Evolutionary conservation across 1,284 basidiomycete genomes (phyloP).

Genomic region (Sphagnurus paluster): DNA sequence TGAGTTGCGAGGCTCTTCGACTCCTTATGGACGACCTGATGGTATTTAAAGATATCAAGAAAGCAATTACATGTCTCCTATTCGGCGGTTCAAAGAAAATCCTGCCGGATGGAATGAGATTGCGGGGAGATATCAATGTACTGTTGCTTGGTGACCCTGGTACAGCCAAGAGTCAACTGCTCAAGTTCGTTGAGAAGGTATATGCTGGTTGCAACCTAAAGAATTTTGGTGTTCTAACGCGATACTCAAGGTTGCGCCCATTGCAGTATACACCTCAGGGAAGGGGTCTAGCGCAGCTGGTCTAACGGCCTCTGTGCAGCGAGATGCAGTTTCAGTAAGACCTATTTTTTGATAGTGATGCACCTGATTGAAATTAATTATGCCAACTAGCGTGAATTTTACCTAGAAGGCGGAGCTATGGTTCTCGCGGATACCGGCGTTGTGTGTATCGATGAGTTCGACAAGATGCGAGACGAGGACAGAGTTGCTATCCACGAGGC

Average conservation of each 20-base stretch:
- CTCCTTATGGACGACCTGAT: constrained; percentile 8
- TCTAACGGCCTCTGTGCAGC: constrained; percentile 96
- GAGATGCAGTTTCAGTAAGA: constrained; percentile 86
- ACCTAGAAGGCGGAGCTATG: constrained; percentile 99
- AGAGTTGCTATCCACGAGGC: constrained; percentile 99
- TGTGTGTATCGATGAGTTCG: constrained; percentile 99
- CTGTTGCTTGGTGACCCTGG: constrained; percentile 95
- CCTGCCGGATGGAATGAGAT: constrained; percentile 95
- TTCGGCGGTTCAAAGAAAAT: constrained; percentile 99
- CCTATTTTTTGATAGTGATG: constrained; percentile 3
- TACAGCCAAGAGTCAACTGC: constrained; percentile 95
- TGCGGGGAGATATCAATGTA: constrained; percentile 98
- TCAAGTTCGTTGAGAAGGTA: constrained; percentile 99
- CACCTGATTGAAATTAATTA: constrained; percentile 1
- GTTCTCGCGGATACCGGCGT: constrained; percentile 98
- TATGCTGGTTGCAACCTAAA: constrained; percentile 5
- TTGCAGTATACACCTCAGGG: constrained; percentile 97
- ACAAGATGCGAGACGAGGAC: constrained; percentile 99
- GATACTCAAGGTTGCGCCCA: constrained; percentile 78
- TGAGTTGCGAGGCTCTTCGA: constrained; percentile 34
- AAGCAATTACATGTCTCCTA: constrained; percentile 91
- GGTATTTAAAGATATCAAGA: constrained; percentile 84
- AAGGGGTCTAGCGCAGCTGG: constrained; percentile 98
- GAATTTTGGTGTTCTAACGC: background rate
- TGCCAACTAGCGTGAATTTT: constrained; percentile 84